Percentiles rank a stretch among this genome's conserved stretches.
Evolutionary conservation across 2,329 filamentous ascomycete species (phyloP).

Genomic region (Diplodia intermedia): DNA sequence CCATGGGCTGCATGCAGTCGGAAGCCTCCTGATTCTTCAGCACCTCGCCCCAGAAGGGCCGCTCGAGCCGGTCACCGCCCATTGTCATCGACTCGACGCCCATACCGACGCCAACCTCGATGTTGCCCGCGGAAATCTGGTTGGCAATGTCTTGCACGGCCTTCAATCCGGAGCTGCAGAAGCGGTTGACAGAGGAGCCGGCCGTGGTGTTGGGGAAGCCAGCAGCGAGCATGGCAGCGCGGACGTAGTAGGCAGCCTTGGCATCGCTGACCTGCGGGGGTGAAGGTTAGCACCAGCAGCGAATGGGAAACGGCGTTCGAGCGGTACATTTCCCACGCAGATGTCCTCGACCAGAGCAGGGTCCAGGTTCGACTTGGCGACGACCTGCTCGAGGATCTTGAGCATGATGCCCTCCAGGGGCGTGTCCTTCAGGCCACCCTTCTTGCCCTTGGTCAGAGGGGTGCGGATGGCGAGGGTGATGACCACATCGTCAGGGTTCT

Average conservation of each 20-base stretch:
- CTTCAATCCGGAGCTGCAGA: slow-evolving; percentile 96
- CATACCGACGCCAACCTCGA: slow-evolving; percentile 85
- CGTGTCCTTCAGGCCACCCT: slow-evolving; percentile 96
- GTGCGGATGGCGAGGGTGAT: slow-evolving; percentile 93
- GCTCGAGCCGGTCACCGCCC: slow-evolving; percentile 71
- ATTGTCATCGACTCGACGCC: slow-evolving; percentile 89
- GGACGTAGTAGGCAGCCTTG: slow-evolving; percentile 89
- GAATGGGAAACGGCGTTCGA: slow-evolving; percentile 30
- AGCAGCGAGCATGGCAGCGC: slow-evolving; percentile 85
- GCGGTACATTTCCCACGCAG: slow-evolving; percentile 83
- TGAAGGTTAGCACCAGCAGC: neutral
- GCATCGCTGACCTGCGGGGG: slow-evolving; percentile 72
- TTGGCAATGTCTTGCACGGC: slow-evolving; percentile 94
- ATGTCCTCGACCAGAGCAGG: slow-evolving; percentile 86
- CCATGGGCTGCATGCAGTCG: slow-evolving; percentile 96
- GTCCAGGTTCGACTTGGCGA: slow-evolving; percentile 75
- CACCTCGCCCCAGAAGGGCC: slow-evolving; percentile 80
- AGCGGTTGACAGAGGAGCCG: slow-evolving; percentile 86
- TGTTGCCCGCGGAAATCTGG: slow-evolving; percentile 78
- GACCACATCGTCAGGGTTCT: slow-evolving; percentile 95
- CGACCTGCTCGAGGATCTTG: slow-evolving; percentile 73
- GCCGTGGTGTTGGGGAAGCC: slow-evolving; percentile 91
- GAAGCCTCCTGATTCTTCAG: slow-evolving; percentile 74
- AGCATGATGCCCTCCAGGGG: slow-evolving; percentile 85
- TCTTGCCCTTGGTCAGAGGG: slow-evolving; percentile 83